Evolutionary conservation across 805 yeast species (phyloP), one percentile per base, ranked within the genome.

Genomic region (Sungouiella thailandica): DNA sequence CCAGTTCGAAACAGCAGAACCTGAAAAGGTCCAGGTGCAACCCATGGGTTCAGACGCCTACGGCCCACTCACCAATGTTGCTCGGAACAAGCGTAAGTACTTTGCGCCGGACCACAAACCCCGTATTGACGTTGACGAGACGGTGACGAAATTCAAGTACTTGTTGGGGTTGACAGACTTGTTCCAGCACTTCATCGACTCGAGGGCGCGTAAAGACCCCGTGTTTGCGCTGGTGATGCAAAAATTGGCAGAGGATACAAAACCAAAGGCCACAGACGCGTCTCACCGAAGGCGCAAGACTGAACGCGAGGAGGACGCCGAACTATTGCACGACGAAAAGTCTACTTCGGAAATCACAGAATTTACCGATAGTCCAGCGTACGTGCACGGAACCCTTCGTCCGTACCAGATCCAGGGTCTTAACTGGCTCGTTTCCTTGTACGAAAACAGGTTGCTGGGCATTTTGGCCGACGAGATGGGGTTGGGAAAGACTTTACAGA

Each of bases 401-500:
- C 79, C 83, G 3, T 83, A 83, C 52, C 94, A 83, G 58, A 70
- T 83, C 41, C 88, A 80, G 55, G 94, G 93, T 41, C 62, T 83
- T 40, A 83, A 83, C 54, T 83, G 94, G 94, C 60, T 83, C 46
- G 72, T 83, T 10, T 70, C 82, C 1, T 58, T 83, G 39, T 75
- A 79, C 47, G 81, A 77, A 42, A 81, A 80, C 58, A 74, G 76
- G 39, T 60, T 83, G 29, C 74, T 83, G 1, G 93, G 93, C 39
- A 83, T 83, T 16, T 65, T 83, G 38, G 93, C 93, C 1, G 93
- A 83, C 58, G 93, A 83, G 59, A 83, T 83, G 93, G 93, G 93
- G 2, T 60, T 83, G 41, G 93, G 93, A 46, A 83, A 83, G 53
- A 83, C 93, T 3, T 60, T 83, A 37, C 93, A 83, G 55, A 83